These are phyloP conservation scores for Daldinia caldariorum DNA, from an alignment of 495 filamentous ascomycete species.

Conservation along the genomic window DNA sequence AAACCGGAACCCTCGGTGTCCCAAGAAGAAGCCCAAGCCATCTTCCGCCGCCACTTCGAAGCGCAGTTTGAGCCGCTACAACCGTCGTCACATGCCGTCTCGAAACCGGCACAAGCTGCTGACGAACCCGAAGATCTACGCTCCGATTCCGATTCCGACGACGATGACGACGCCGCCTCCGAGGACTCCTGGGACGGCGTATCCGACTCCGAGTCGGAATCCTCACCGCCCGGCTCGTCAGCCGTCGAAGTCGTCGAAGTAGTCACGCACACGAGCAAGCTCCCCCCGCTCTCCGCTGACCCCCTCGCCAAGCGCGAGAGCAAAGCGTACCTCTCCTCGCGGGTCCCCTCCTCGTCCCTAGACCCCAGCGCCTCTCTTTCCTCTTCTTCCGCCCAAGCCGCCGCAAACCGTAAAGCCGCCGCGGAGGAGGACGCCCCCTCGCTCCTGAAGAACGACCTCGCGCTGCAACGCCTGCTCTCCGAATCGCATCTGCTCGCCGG, in stretches of 20 bases:
- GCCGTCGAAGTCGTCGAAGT: conserved; percentile 61
- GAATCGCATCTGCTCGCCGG: conserved; percentile 90
- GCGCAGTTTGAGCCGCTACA: conserved; percentile 79
- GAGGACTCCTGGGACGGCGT: conserved; percentile 68
- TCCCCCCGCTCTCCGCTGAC: conserved; percentile 43
- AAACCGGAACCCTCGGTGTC: conserved; percentile 39
- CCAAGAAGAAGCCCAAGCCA: conserved; percentile 53
- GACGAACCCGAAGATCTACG: conserved; percentile 37
- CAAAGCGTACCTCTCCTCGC: conserved; percentile 76
- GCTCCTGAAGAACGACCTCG: conserved; percentile 87
- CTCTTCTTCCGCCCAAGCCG: conserved; percentile 38
- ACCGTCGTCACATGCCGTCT: conserved; percentile 43
- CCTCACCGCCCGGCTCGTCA: conserved; percentile 25
- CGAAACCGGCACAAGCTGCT: conserved; percentile 22
- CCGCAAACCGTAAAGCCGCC: conserved; percentile 50
- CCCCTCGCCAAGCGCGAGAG: conserved; percentile 72
- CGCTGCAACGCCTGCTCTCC: conserved; percentile 83
- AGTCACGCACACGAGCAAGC: conserved; percentile 67
- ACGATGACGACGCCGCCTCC: conserved; percentile 45
- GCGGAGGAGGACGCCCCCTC: conserved; percentile 62
- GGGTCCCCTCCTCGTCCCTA: conserved; percentile 49
- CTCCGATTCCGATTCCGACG: conserved; percentile 44
- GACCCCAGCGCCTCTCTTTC: conserved; percentile 39
- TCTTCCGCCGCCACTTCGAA: conserved; percentile 87
- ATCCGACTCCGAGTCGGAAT: conserved; percentile 51